These are phyloP conservation scores for Comarum palustre DNA, from an alignment of 306 rosid genomes.

Conservation along the genomic window DNA sequence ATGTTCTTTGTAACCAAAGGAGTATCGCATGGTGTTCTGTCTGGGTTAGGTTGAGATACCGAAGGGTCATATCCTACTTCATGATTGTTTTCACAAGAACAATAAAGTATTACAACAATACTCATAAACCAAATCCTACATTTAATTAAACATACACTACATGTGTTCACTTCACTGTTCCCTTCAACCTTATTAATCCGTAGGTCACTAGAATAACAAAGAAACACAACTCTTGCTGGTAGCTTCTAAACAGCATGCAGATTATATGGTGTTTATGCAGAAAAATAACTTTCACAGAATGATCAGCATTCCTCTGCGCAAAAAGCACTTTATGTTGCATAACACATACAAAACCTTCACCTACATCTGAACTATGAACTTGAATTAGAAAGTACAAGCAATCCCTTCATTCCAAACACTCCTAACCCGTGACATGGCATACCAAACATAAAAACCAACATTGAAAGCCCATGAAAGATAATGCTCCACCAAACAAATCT, in stretches of 20 bases:
- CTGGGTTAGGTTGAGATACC: slow-evolving; percentile 16
- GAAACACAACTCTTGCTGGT: not conserved
- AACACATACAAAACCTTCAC: not conserved
- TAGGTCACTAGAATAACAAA: not conserved
- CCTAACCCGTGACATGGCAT: not conserved
- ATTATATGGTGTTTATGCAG: not conserved
- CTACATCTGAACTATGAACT: not conserved
- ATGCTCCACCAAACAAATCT: not conserved
- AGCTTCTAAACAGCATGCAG: not conserved
- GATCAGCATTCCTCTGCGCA: not conserved
- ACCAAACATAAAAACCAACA: not conserved
- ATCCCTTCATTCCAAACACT: not conserved
- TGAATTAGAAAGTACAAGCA: not conserved
- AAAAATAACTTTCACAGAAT: not conserved
- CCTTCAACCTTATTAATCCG: not conserved
- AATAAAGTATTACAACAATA: not conserved
- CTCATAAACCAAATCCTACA: not conserved
- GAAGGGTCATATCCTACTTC: slow-evolving; percentile 41
- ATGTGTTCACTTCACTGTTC: slow-evolving; percentile 8
- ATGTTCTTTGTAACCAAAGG: slow-evolving; percentile 51
- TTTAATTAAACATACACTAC: not conserved
- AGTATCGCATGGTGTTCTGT: slow-evolving; percentile 20
- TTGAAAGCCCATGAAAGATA: not conserved
- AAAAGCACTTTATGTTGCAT: not conserved
- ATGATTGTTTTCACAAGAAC: not conserved